These are phyloP conservation scores for Yarrowia phangngaensis DNA, from an alignment of 805 yeast genomes.

Conservation along the genomic window DNA sequence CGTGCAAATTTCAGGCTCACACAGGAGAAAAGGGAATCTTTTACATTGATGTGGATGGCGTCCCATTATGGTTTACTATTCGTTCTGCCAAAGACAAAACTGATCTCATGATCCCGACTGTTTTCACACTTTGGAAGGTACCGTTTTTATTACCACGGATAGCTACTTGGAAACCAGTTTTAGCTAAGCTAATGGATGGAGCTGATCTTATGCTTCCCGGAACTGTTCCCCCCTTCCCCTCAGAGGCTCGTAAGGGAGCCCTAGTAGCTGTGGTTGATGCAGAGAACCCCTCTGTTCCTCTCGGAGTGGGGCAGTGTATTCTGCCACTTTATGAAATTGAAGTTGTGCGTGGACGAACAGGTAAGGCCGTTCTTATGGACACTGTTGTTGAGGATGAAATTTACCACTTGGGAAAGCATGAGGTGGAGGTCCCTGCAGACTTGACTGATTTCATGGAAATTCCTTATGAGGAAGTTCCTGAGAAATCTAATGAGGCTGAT, in stretches of 20 bases:
- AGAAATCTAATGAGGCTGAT: constrained; percentile 9
- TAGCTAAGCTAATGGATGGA: constrained; percentile 66
- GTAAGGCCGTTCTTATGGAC: constrained; percentile 72
- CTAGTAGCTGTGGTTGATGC: constrained; percentile 69
- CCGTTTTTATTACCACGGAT: constrained; percentile 66
- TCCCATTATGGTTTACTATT: constrained; percentile 70
- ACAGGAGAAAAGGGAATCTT: constrained; percentile 55
- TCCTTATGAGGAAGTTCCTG: constrained; percentile 25
- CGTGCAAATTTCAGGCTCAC: constrained; percentile 56
- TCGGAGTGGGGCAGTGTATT: constrained; percentile 60
- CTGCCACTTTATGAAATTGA: constrained; percentile 41
- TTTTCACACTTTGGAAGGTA: constrained; percentile 63
- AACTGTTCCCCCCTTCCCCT: constrained; percentile 54
- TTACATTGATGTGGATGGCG: constrained; percentile 58
- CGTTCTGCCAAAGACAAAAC: constrained; percentile 44
- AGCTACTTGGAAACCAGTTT: constrained; percentile 67
- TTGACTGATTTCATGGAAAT: constrained; percentile 33
- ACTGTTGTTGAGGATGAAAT: constrained; percentile 69
- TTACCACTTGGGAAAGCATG: constrained; percentile 48
- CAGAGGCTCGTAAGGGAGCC: constrained; percentile 47
- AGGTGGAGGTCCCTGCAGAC: constrained; percentile 46
- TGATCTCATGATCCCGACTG: constrained; percentile 58
- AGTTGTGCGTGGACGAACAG: constrained; percentile 57
- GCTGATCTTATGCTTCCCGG: constrained; percentile 55
- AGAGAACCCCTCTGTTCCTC: constrained; percentile 57